Base-by-base conservation (phyloP, 352 stramenopile genomes). In the Hyaloperonospora arabidopsidis region DNA sequence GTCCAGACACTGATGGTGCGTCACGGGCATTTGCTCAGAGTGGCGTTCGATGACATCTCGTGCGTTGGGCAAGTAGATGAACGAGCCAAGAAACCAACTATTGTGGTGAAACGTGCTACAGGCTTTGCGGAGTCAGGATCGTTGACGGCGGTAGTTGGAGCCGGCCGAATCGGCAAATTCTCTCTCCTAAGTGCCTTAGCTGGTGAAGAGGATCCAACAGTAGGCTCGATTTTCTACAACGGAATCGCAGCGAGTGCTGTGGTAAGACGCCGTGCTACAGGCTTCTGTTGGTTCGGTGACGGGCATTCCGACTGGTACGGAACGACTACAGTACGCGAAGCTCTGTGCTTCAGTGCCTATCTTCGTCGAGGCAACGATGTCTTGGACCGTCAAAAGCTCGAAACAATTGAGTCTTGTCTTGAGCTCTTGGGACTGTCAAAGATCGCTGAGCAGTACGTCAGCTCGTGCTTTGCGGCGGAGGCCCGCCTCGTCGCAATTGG, bases 241-340 rank as follows among this genome's bases (percentile, higher is more conserved):
- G 63, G 53, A 10, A 53, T 54, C 34, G 53, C 54, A 48, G 49
- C 46, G 14, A 59, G 45, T 23, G 25, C 53, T 36, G 38, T 58
- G 13, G 57, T 67, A n/a, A 47, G 52, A 2, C 63, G 56, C 10
- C 63, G 50, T 41, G 39, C 46, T 21, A 59, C 60, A 34, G 63
- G 53, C 10, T 67, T 61, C 28, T 64, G 63, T 45, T 70, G 63
- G 58, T 61, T 59, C 45, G 59, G 45, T 15, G 49, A 56, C 22
- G 50, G 52, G 14, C 50, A 59, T 49, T 46, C 28, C 18, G 53
- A 50, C 43, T 59, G 49, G 49, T 45, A 54, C 54, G 54, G 53
- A 32, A 57, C 50, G 28, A 64, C 25, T 32, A 64, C 58, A 19
- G 54, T 70, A n/a, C 47, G 46, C 36, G 63, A 67, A 62, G 56